Evolutionary conservation across 2,329 filamentous ascomycete genomes (phyloP), one percentile per base, ranked within the genome.

Genomic region (Hymenoscyphus repandus): DNA sequence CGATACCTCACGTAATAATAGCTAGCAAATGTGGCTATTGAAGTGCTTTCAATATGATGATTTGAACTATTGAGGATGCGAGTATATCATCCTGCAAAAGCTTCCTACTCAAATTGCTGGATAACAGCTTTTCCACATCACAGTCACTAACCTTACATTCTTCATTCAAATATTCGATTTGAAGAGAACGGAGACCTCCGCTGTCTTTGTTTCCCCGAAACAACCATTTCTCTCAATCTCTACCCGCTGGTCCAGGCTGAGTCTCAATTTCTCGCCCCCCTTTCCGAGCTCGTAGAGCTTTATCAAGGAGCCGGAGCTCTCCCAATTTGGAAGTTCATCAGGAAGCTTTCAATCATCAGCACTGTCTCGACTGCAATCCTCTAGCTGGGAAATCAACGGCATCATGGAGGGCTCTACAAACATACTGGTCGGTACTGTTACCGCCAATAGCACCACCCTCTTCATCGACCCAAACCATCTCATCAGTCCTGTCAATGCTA

Each of bases 401-500:
- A 37, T 37, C 34, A 37, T 37, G 34, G 34, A 11, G 12, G 10
- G 10, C 38, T 30, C 40, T 27, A 15, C 13, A 17, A 27, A 5
- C 17, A 11, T 27, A 27, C 22, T 27, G 22, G 22, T 27, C 7
- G 22, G 22, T 27, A 27, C 4, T 7, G 37, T 45, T 17, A 49
- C 13, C 37, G 12, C 34, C 12, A 44, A 22, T 32, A 38, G 17
- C 17, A 37, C 42, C 13, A 9, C 32, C 5, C 34, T 33, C 44
- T 22, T 31, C 36, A 9, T 27, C 15, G 18, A 22, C 17, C 10
- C n/a, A 11, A 38, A 31, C 5, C 39, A 27, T 34, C 41, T 22
- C 18, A 45, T 49, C 32, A 46, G 56, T 33, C 45, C 47, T 2
- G 51, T 30, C 37, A 65, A 66, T 44, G 69, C 70, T 5, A 64